Conservation (phyloP, 2,329 filamentous ascomycete genomes). For the Hypoxylon sp. region DNA sequence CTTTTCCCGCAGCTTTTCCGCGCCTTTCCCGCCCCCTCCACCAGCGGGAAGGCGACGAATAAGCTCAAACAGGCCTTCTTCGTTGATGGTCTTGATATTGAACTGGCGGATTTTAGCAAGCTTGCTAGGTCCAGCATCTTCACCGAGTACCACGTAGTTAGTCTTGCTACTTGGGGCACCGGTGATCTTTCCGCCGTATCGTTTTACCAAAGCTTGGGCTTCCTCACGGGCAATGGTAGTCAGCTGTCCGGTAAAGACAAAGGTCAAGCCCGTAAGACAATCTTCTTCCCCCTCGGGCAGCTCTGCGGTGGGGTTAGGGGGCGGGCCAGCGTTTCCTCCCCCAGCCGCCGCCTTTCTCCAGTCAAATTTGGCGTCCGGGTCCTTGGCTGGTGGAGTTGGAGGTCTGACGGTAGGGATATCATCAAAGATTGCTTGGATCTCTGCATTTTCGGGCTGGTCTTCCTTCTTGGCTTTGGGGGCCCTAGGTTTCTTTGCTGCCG, state of each 20-base stretch:
- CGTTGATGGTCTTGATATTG: constrained; percentile 90
- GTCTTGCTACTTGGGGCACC: constrained; percentile 89
- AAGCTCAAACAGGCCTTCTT: constrained; percentile 87
- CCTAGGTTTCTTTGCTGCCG: constrained; percentile 64
- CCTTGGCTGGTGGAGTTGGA: constrained; percentile 81
- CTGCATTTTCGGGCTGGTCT: constrained; percentile 70
- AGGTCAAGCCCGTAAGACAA: constrained; percentile 86
- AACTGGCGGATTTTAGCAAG: constrained; percentile 82
- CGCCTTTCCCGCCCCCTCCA: constrained; percentile 87
- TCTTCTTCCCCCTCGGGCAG: constrained; percentile 86
- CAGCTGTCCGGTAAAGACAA: constrained; percentile 94
- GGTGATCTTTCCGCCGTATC: constrained; percentile 92
- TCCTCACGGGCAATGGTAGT: constrained; percentile 84
- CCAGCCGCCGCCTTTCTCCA: constrained; percentile 70
- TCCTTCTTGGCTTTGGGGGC: constrained; percentile 70
- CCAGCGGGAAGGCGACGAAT: constrained; percentile 82
- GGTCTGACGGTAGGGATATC: constrained; percentile 83
- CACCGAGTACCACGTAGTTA: constrained; percentile 88
- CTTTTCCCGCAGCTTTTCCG: constrained; percentile 85
- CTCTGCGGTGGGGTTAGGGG: constrained; percentile 67
- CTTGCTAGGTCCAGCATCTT: constrained; percentile 93
- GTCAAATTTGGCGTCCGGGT: constrained; percentile 78
- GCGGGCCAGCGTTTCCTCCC: constrained; percentile 68
- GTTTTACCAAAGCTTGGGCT: constrained; percentile 84
- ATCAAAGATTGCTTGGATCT: constrained; percentile 84